phyloP scores from a whole-genome alignment of 225 moss, liverwort and hornwort genomes.

The Asterella californica region DNA sequence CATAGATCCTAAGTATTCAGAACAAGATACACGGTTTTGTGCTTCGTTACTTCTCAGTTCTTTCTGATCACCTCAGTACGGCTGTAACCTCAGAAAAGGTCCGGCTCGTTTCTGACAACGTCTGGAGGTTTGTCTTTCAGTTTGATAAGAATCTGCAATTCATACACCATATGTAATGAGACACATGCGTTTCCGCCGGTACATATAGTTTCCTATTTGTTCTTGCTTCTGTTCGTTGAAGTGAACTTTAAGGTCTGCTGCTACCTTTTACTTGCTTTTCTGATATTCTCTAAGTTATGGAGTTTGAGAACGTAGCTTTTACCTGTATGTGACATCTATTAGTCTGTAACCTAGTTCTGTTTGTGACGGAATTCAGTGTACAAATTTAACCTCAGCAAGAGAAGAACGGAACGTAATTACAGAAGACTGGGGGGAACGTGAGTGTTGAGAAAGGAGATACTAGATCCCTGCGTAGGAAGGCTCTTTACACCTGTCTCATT shows the following conservation, averaged over 20 bases:
- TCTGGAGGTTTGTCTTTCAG: slow-evolving; percentile 2
- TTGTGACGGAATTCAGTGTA: not conserved
- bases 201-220: not conserved
- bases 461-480: not conserved
- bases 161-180: not conserved
- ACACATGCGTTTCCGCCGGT: not conserved
- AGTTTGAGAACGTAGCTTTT: not conserved
- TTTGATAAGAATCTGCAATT: slow-evolving; percentile 14
- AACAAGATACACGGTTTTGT: too few relatives aligned
- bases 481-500: slow-evolving; percentile 17
- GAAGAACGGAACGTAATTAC: not conserved
- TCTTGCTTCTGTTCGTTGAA: not conserved
- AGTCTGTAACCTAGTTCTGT: not conserved
- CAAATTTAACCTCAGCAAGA: not conserved
- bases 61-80: not conserved
- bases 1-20: too few relatives aligned
- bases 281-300: not conserved
- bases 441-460: too few relatives aligned
- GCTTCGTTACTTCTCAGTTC: too few relatives aligned
- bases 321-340: too few relatives aligned
- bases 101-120: not conserved
- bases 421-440: not conserved
- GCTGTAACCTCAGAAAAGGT: not conserved
- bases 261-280: not conserved
- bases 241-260: not conserved